phyloP scores from a whole-genome alignment of 768 basidiomycete species.

The Termitomyces sp. region DNA sequence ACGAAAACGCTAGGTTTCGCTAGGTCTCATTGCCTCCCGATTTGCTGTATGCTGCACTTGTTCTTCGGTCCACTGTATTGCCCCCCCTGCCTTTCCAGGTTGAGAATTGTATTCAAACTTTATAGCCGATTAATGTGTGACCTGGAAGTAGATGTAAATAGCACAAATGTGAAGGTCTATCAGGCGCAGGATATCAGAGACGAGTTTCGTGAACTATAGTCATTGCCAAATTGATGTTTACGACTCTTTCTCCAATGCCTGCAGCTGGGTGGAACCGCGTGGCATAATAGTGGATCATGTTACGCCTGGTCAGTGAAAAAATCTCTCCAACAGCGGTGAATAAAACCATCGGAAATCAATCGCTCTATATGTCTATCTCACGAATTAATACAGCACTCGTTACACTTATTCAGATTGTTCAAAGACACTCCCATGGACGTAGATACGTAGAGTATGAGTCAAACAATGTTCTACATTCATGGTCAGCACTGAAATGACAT shows the following conservation, averaged over 20 bases:
- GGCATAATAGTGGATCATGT: no score
- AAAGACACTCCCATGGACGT: slow-evolving; percentile 5
- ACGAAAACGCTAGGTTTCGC: slow-evolving; percentile 36
- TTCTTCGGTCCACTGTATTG: neutral
- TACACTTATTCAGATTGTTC: neutral
- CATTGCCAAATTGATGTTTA: neutral
- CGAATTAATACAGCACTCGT: slow-evolving; percentile 2
- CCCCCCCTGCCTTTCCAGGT: neutral
- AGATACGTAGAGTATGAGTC: neutral
- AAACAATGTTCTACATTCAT: neutral
- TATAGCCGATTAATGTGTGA: neutral
- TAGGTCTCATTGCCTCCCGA: neutral
- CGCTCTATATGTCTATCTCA: neutral
- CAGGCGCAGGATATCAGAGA: neutral
- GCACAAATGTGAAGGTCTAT: neutral
- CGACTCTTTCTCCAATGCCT: no score
- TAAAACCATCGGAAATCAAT: neutral
- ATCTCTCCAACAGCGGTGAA: no score
- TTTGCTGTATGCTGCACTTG: neutral
- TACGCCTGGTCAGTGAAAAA: no score
- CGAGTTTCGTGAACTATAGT: neutral
- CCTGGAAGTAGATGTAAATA: neutral
- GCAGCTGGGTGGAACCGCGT: no score
- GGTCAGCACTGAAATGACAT: neutral
- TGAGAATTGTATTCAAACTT: neutral